Conservation (phyloP, 192 early-diverging fungal species). For the Helicostylum pulchrum region DNA sequence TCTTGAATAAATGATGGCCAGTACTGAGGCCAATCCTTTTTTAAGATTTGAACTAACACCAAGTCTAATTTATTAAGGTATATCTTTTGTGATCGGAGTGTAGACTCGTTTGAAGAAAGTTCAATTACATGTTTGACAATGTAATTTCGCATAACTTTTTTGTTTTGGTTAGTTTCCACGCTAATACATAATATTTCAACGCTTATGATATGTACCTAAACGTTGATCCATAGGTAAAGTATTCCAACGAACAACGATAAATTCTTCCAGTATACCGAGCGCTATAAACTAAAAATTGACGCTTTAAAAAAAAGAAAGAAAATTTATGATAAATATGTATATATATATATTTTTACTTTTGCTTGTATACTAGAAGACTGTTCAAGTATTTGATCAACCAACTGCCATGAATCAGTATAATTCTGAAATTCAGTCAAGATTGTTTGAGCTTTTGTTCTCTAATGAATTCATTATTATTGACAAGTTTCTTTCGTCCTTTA, state of each 20-base stretch:
- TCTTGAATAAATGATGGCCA: constrained; percentile 27
- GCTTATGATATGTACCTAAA: neutral
- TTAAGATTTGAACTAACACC: constrained; percentile 26
- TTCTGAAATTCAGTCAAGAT: constrained; percentile 25
- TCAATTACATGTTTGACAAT: constrained; percentile 21
- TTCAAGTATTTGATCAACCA: constrained; percentile 20
- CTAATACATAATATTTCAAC: neutral
- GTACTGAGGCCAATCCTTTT: constrained; percentile 31
- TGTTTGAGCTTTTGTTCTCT: constrained; percentile 16
- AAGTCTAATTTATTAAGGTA: constrained; percentile 21
- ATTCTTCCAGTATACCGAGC: constrained; percentile 23
- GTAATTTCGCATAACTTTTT: constrained; percentile 24
- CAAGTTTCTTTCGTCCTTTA: neutral
- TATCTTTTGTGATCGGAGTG: neutral
- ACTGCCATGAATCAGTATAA: constrained; percentile 21
- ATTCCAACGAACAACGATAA: constrained; percentile 27
- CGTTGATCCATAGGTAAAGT: constrained; percentile 21
- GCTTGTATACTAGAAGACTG: constrained; percentile 16
- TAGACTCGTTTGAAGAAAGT: constrained; percentile 4
- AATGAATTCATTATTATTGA: neutral
- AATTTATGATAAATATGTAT: neutral
- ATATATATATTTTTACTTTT: constrained; percentile 21
- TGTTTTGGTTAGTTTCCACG: neutral
- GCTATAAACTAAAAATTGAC: constrained; percentile 15
- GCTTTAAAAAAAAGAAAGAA: neutral